A percentile compares a stretch with the other conserved stretches of the same genome.
phyloP scores from a whole-genome alignment of 179 eudicot species.

The Carnegiea gigantea region DNA sequence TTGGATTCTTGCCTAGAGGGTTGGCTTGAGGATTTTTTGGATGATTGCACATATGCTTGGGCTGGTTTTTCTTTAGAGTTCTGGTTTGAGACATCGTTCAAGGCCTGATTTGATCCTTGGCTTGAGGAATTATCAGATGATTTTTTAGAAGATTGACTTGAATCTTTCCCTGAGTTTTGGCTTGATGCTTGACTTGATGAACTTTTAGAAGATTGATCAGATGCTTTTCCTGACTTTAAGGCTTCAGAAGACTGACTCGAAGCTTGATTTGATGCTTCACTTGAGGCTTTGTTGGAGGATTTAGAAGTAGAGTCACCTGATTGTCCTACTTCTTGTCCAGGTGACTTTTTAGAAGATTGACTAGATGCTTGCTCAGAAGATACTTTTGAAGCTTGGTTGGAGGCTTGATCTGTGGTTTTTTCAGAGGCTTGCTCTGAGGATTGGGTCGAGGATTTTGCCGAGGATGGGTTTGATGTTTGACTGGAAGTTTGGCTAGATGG shows the following conservation, averaged over 20 bases:
- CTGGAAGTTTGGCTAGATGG: not conserved
- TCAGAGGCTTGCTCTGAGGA: too few relatives aligned
- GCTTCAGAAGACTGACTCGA: not conserved
- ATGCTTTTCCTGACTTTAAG: not conserved
- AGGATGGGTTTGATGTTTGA: not conserved
- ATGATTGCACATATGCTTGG: not conserved
- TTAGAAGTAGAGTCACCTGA: not conserved
- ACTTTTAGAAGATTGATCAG: not conserved
- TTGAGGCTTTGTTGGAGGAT: not conserved
- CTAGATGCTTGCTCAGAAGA: not conserved
- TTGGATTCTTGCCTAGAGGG: not conserved
- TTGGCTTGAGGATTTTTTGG: not conserved
- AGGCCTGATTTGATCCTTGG: not conserved
- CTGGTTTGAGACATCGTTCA: not conserved
- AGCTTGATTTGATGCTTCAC: not conserved
- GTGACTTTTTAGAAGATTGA: not conserved
- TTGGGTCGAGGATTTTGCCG: not conserved
- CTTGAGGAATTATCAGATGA: not conserved
- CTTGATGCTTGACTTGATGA: not conserved
- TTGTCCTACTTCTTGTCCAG: not conserved
- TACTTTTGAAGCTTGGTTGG: not conserved
- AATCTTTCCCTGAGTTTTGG: not conserved
- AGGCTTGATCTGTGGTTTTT: not conserved
- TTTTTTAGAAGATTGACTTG: not conserved
- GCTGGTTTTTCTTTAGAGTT: not conserved